Percentiles rank a stretch among this genome's conserved stretches.
These are phyloP conservation scores for Yarrowia sp. DNA, from an alignment of 805 yeast species.

Conservation along the genomic window DNA sequence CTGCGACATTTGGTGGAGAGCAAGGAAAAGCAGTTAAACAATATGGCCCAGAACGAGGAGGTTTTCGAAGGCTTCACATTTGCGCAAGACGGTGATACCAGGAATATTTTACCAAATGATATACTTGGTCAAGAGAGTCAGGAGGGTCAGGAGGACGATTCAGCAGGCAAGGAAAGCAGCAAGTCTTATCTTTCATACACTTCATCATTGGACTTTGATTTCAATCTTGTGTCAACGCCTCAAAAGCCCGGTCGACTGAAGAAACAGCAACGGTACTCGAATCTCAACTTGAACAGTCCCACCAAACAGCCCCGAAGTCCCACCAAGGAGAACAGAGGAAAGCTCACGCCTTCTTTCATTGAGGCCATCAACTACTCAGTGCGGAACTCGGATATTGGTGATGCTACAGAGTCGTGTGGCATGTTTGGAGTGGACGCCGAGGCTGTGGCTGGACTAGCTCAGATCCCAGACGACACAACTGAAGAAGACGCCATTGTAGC, in stretches of 20 bases:
- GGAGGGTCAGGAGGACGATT: neutral
- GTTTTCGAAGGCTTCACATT: conserved; percentile 15
- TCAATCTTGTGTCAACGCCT: conserved; percentile 3
- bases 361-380: conserved; percentile 21
- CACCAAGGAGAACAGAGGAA: conserved; percentile 18
- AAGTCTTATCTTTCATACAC: conserved; percentile 16
- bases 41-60: neutral
- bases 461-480: conserved; percentile 74
- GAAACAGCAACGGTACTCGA: conserved; percentile 11
- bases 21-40: conserved; percentile 22
- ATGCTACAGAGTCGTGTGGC: conserved; percentile 1
- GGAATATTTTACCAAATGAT: too few species aligned
- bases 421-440: conserved; percentile 40
- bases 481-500: conserved; percentile 67
- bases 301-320: conserved; percentile 21
- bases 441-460: conserved; percentile 72
- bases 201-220: conserved; percentile 9
- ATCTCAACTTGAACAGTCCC: conserved; percentile 10
- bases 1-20: conserved; percentile 30
- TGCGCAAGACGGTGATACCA: neutral
- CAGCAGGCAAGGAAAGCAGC: neutral
- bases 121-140: neutral
- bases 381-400: neutral
- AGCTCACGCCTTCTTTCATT: conserved; percentile 9
- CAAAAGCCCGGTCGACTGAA: neutral